Percentiles rank a stretch among this genome's conserved stretches.
These are phyloP conservation scores for Pachysolen tannophilus DNA, from an alignment of 805 yeast species.

Conservation along the genomic window DNA sequence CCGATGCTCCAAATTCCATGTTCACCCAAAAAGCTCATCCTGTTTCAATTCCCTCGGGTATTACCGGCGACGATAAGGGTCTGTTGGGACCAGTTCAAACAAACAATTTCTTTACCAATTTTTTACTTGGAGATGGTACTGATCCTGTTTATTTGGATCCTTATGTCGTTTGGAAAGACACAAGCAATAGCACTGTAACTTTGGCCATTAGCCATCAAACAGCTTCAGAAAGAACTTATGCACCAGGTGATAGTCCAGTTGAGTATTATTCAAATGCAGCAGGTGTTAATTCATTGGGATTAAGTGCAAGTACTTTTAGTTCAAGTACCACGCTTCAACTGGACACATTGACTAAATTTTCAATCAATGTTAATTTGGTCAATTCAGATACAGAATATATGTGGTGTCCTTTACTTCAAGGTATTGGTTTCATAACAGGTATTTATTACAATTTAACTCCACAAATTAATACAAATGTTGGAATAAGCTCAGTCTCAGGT, in stretches of 20 bases:
- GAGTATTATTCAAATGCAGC: constrained; percentile 58
- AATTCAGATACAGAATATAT: constrained; percentile 9
- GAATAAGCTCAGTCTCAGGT: constrained; percentile 39
- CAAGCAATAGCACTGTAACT: constrained; percentile 33
- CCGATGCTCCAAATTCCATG: constrained; percentile 33
- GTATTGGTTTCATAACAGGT: constrained; percentile 74
- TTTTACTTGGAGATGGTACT: constrained; percentile 57
- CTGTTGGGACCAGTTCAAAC: constrained; percentile 42
- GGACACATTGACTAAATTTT: constrained; percentile 23
- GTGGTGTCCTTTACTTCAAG: constrained; percentile 58
- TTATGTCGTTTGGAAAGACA: constrained; percentile 62
- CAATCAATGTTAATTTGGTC: constrained; percentile 15
- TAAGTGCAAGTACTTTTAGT: constrained; percentile 36
- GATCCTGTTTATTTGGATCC: constrained; percentile 79
- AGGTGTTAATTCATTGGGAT: constrained; percentile 50
- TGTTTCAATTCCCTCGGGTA: constrained; percentile 17
- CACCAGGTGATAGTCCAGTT: constrained; percentile 40
- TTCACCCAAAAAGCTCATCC: constrained; percentile 25
- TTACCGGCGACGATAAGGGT: constrained; percentile 10
- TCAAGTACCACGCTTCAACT: constrained; percentile 15
- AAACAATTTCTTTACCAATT: constrained; percentile 71
- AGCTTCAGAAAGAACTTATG: constrained; percentile 54
- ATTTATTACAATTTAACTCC: constrained; percentile 41
- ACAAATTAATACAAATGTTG: constrained; percentile 41
- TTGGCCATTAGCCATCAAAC: constrained; percentile 60